Base-by-base conservation (phyloP, 345 rosid species). In the Cardamine resedifolia region DNA sequence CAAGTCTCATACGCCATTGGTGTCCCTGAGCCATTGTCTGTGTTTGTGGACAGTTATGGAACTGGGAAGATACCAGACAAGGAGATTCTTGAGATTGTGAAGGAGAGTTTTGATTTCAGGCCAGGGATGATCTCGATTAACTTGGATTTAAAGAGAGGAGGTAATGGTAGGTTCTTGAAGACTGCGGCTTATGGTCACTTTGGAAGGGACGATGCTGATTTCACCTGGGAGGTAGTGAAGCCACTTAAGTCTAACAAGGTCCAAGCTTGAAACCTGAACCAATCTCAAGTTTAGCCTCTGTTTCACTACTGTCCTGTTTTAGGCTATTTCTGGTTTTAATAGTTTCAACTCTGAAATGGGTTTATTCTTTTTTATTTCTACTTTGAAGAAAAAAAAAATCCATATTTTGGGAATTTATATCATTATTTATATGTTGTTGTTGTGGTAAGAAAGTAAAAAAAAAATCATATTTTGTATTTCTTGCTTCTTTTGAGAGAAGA, bases 141-240 rank as follows among this genome's bases (percentile, higher is more conserved):
- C 78, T 75, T 78, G 61, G 81, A 78, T 39, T 70, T 78, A 66
- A 78, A 78, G 78, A 78, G 81, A 58, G 81, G 81, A 56, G 81
- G 81, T 23, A 78, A 78, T 23, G 81, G 81, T 26, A 78, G 81
- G 78, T 78, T 78, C 81, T 73, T 78, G 81, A 78, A 78, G 81
- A 78, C 81, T 27, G 81, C 81, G 2, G 81, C 81, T 52, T 78
- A 78, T 64, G 81, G 81, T 8, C 81, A 78, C 43, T 78, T 78
- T 43, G 81, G 81, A 62, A 78, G 81, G 51, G 81, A 78, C 45
- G 81, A 78, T 53, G 51, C 81, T 74, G 81, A 78, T 64, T 78
- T 78, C 81, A 78, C 81, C 33, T 78, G 81, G 81, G 81, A 78
- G 75, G 81, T 78, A 18, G 81, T 78, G 43, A 78, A 78, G 75